Conservation (phyloP, 2,329 filamentous ascomycete genomes). For the Didymella pinodella region DNA sequence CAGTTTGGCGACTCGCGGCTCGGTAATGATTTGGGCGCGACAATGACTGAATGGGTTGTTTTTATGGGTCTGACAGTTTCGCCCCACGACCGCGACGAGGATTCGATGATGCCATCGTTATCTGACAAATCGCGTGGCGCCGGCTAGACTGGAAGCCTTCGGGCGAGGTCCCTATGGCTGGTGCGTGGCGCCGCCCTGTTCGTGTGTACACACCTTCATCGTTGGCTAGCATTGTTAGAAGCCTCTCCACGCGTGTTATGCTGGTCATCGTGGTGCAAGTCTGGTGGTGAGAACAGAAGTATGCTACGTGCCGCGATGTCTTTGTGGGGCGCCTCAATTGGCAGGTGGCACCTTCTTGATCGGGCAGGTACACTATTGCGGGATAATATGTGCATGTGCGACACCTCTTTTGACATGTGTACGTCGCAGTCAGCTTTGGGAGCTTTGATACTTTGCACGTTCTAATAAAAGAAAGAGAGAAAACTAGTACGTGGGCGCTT, state of each 20-base stretch:
- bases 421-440: background rate
- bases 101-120: slow-evolving; percentile 23
- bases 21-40: slow-evolving; percentile 13
- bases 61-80: slow-evolving; percentile 20
- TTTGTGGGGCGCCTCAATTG: background rate
- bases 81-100: slow-evolving; percentile 17
- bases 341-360: slow-evolving; percentile 3
- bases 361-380: slow-evolving; percentile 3
- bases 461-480: background rate
- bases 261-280: background rate
- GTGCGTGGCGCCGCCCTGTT: background rate
- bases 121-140: slow-evolving; percentile 23
- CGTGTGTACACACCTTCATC: background rate
- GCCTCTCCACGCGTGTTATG: background rate
- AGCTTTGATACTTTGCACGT: background rate
- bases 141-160: slow-evolving; percentile 4
- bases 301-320: background rate
- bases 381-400: background rate
- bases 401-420: background rate
- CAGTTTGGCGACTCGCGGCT: slow-evolving; percentile 29
- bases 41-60: slow-evolving; percentile 12
- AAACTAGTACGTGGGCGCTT: too few relatives aligned
- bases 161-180: slow-evolving; percentile 2
- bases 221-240: background rate
- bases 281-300: background rate